phyloP scores from a whole-genome alignment of 805 yeast genomes.

The Candida lessepsii region DNA sequence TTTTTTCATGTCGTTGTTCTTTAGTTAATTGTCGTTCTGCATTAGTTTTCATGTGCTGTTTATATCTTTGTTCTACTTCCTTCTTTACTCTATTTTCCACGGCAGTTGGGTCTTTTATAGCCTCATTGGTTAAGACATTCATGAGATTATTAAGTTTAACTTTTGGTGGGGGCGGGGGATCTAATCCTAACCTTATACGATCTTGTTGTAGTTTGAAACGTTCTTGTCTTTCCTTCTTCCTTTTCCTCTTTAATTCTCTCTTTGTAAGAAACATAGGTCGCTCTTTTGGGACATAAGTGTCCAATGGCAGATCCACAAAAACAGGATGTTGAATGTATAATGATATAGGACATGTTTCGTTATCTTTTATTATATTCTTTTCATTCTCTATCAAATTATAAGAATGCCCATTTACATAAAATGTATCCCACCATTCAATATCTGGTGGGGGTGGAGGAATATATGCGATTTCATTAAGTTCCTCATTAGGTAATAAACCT shows the following conservation, averaged over 20 bases:
- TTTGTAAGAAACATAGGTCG: constrained; percentile 66
- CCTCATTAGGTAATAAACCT: constrained; percentile 51
- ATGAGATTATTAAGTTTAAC: constrained; percentile 77
- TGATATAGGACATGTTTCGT: constrained; percentile 52
- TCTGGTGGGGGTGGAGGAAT: constrained; percentile 52
- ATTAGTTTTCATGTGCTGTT: constrained; percentile 60
- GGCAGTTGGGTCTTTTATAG: constrained; percentile 84
- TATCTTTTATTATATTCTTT: constrained; percentile 29
- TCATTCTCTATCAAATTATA: constrained; percentile 32
- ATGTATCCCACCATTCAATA: constrained; percentile 89
- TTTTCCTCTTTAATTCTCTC: constrained; percentile 68
- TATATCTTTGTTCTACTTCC: constrained; percentile 64
- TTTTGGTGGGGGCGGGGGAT: constrained; percentile 87
- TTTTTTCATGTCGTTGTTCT: constrained; percentile 56
- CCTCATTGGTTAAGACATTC: constrained; percentile 82
- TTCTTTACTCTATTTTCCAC: constrained; percentile 69
- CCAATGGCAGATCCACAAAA: constrained; percentile 61
- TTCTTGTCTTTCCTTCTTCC: constrained; percentile 66
- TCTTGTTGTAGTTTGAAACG: constrained; percentile 72
- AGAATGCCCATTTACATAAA: constrained; percentile 42
- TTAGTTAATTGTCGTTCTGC: constrained; percentile 57
- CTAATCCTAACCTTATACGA: constrained; percentile 73
- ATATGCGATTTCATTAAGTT: constrained; percentile 57
- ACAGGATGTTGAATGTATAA: constrained; percentile 82
- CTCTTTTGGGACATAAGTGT: constrained; percentile 37